Evolutionary conservation across 768 basidiomycete genomes (phyloP), one percentile per base, ranked within the genome.

Genomic region (Boletus sp.): DNA sequence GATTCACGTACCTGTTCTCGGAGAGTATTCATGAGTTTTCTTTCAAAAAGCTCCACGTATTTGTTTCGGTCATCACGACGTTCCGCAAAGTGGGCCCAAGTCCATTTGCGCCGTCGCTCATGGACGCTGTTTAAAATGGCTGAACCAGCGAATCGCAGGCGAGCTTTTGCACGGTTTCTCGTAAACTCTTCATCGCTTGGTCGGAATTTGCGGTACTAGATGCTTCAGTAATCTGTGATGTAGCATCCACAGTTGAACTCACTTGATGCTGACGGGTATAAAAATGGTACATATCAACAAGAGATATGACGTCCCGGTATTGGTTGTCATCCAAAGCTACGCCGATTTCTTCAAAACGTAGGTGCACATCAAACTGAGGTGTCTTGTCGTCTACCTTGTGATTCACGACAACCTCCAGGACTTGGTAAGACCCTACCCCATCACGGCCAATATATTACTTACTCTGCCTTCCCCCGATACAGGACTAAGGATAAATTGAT

Each of bases 231-330:
- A 48, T 40, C 20, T 50, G 48, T 32, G 36, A 15, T 29, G 17
- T 33, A 55, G 30, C 8, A 18, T 56, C 18, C 24, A 56, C 32
- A 36, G 18, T 46, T 44, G 42, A 29, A 65, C 72, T 67, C 67
- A 90, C 90, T 79, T 90, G 89, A 59, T 84, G 84, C 64, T 86
- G 86, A 52, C 97, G 85, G 46, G 87, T 81, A 72, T 96, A 97
- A 58, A 98, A 88, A 70, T 98, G 96, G 73, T 96, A 97, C 83
- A 98, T 94, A 71, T 98, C 95, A 57, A 94, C 79, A 45, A 98
- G 81, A 20, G 92, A 95, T 56, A 98, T 92, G 24, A 83, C 84
- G 71, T 98, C 94, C 51, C 92, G 84, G 69, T 98, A 99, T 73
- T 99, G 97, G 62, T 94, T 84, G 60, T 93, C 86, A 69, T 99